phyloP scores from a whole-genome alignment of 495 filamentous ascomycete genomes.

The Talaromyces trachyspermus region DNA sequence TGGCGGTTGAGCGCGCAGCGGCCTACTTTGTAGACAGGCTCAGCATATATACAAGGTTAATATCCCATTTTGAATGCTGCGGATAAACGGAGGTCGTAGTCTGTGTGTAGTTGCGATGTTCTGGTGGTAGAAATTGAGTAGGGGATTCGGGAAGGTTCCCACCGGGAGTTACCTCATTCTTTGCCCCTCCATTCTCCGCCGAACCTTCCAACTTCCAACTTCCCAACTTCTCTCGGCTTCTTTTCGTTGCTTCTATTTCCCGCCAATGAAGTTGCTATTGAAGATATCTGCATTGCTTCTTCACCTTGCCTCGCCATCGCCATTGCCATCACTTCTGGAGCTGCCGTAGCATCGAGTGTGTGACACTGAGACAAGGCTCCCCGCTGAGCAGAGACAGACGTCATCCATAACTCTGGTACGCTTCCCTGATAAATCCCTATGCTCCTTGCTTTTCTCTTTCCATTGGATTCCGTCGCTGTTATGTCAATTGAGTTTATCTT shows the following conservation, averaged over 20 bases:
- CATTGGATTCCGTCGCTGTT: too few species aligned
- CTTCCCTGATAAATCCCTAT: not conserved
- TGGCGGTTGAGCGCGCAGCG: constrained; percentile 43
- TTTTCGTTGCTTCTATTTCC: not conserved
- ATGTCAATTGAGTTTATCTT: too few species aligned
- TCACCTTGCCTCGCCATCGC: constrained; percentile 3
- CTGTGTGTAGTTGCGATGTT: too few species aligned
- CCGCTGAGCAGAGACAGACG: constrained; percentile 6
- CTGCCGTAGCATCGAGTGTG: not conserved
- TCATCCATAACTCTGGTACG: not conserved
- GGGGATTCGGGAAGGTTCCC: not conserved
- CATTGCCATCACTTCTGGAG: not conserved
- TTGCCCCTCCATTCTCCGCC: constrained; percentile 3
- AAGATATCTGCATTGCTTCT: not conserved
- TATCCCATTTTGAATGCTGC: too few species aligned
- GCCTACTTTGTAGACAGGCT: constrained; percentile 21
- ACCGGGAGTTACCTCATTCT: not conserved
- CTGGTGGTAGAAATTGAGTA: too few species aligned
- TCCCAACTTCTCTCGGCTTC: not conserved
- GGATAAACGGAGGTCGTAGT: too few species aligned
- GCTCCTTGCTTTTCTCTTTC: not conserved
- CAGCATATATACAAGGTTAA: too few species aligned
- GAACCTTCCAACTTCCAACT: not conserved
- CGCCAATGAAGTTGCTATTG: constrained; percentile 5
- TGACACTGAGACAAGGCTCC: not conserved